Conservation (phyloP, 768 basidiomycete genomes). For the Boletellus sp. region DNA sequence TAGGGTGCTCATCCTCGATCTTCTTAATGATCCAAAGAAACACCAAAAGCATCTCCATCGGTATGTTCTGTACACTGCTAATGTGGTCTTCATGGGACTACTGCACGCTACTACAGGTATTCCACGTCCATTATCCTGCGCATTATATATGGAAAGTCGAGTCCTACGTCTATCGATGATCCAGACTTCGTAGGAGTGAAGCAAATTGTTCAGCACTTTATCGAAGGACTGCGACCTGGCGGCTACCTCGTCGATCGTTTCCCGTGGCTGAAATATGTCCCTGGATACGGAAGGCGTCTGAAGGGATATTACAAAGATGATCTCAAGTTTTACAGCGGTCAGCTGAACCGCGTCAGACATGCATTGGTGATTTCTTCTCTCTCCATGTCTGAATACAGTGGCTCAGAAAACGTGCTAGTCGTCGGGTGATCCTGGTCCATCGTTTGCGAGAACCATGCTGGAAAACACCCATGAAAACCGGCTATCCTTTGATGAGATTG, state of each 20-base stretch:
- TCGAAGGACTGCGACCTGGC: slow-evolving; percentile 30
- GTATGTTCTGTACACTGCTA: slow-evolving; percentile 21
- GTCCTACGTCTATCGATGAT: slow-evolving; percentile 17
- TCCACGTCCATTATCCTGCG: slow-evolving; percentile 24
- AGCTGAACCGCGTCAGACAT: slow-evolving; percentile 41
- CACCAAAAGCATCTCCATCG: slow-evolving; percentile 26
- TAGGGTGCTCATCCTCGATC: slow-evolving; percentile 21
- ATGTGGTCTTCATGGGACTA: neutral
- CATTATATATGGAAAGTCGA: slow-evolving; percentile 25
- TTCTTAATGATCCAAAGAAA: slow-evolving; percentile 29
- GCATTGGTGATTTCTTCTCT: slow-evolving; percentile 35
- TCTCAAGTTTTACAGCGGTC: slow-evolving; percentile 46
- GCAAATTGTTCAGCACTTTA: slow-evolving; percentile 24
- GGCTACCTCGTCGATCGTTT: slow-evolving; percentile 35
- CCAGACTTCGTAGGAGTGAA: slow-evolving; percentile 20
- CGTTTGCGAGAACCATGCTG: slow-evolving; percentile 53
- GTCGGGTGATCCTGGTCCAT: slow-evolving; percentile 10
- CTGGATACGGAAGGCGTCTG: slow-evolving; percentile 56
- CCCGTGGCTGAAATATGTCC: slow-evolving; percentile 42
- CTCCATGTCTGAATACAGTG: neutral
- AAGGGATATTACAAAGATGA: slow-evolving; percentile 50
- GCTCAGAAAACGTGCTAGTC: slow-evolving; percentile 4
- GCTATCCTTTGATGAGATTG: slow-evolving; percentile 49
- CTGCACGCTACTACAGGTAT: slow-evolving; percentile 18
- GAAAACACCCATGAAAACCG: slow-evolving; percentile 46